Evolutionary conservation across 2,329 filamentous ascomycete genomes (phyloP), one percentile per base, ranked within the genome.

Genomic region (Lachnum nothofagi): DNA sequence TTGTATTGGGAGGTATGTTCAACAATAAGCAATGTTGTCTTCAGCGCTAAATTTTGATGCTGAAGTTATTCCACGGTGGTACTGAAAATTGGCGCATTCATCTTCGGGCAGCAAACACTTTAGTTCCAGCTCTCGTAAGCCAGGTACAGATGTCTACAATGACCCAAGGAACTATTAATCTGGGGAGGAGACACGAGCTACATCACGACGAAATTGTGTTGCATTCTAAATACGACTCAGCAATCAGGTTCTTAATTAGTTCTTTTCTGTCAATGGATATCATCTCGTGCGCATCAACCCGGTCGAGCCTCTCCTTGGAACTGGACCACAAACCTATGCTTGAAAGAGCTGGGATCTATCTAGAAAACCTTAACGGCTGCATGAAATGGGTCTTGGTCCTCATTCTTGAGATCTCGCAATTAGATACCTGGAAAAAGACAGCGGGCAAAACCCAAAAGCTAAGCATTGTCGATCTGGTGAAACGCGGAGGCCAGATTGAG

Each of bases 401-500:
- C 12, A 44, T 44, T 23, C 22, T 24, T 7, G 40, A 49, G 10
- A 44, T 49, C 19, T 44, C 40, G 2, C 22, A 5, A 22, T 23
- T 49, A 29, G 46, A 49, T 22, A 44, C n/a, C 7, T 49, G 46
- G 46, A 49, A 38, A 19, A 44, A 31, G 14, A 31, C 44, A n/a
- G 40, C 29, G 14, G 8, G 42, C n/a, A n/a, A 43, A n/a, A n/a
- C 40, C 14, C 40, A 44, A 10, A 44, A 37, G 14, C 39, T 49
- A 22, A 49, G 39, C 23, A 35, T 44, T 10, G n/a, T 25, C 19
- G 46, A 49, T 9, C 23, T 49, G 9, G 39, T 17, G 9, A 37
- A 44, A 8, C 39, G 46, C 22, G 41, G 29, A 19, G 4, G 33
- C n/a, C 20, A 39, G 22, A 44, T 49, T 23, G 39, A 43, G 46